Evolutionary conservation across 352 stramenopile species (phyloP).

Genomic region (Phytophthora podocarpi): DNA sequence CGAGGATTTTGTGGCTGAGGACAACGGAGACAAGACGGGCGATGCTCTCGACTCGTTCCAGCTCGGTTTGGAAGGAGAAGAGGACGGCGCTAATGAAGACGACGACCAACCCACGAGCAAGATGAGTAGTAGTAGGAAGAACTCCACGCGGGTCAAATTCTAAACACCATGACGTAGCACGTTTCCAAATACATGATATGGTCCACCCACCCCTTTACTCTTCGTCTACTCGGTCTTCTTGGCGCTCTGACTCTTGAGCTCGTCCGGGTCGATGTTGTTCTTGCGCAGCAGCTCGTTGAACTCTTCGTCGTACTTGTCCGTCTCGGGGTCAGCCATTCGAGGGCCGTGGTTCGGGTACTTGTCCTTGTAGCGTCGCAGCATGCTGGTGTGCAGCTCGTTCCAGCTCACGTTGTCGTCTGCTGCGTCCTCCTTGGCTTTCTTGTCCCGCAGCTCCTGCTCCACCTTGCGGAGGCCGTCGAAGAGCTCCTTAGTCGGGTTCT

Average conservation of each 20-base stretch:
- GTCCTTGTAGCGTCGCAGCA: conserved; percentile 79
- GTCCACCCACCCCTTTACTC: too few species aligned
- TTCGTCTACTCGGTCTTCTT: conserved; percentile 25
- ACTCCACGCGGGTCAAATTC: conserved; percentile 54
- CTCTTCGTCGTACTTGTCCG: conserved; percentile 84
- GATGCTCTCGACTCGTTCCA: conserved; percentile 61
- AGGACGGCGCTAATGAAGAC: conserved; percentile 17
- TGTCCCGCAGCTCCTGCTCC: conserved; percentile 68
- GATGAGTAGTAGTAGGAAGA: conserved; percentile 22
- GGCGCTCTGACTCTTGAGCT: conserved; percentile 53
- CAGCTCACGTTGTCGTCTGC: conserved; percentile 68
- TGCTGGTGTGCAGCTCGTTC: conserved; percentile 76
- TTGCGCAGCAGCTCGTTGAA: conserved; percentile 84
- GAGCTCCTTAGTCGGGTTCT: conserved; percentile 53
- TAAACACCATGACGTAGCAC: conserved; percentile 35
- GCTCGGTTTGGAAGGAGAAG: conserved; percentile 44
- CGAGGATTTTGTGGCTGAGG: conserved; percentile 36
- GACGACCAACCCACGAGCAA: conserved; percentile 5
- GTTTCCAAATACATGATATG: too few species aligned
- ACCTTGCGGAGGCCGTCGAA: conserved; percentile 82
- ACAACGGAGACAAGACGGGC: conserved; percentile 43
- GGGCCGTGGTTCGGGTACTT: conserved; percentile 76
- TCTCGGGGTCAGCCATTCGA: conserved; percentile 45
- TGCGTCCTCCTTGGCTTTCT: conserved; percentile 51
- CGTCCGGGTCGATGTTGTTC: conserved; percentile 71